Evolutionary conservation across 139 green algal species (phyloP).

Genomic region (Tetraselmis chui): DNA sequence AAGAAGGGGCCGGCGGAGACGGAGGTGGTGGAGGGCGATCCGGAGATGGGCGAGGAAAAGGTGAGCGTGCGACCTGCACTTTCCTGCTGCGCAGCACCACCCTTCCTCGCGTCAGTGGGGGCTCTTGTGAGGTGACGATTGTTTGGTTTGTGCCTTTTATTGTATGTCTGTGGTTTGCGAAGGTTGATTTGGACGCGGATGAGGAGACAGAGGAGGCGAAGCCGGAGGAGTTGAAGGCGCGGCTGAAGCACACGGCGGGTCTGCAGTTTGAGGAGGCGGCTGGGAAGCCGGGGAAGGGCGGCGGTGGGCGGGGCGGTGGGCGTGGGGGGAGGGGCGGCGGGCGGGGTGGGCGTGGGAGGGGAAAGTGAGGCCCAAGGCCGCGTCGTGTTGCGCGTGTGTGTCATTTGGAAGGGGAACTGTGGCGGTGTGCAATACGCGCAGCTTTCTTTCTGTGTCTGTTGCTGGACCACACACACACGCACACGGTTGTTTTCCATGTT

Average conservation of each 20-base stretch:
- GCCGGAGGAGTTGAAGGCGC: constrained; percentile 22
- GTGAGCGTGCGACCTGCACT: constrained; percentile 1
- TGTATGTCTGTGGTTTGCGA: no score
- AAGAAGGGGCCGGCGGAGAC: constrained; percentile 28
- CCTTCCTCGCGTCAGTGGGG: neutral
- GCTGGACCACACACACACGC: no score
- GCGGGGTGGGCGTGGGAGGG: constrained; percentile 2
- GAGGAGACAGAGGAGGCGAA: constrained; percentile 21
- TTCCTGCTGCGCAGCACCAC: neutral
- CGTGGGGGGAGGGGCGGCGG: constrained; percentile 2
- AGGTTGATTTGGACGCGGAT: no score
- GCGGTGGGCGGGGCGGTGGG: neutral
- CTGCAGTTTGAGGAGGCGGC: neutral
- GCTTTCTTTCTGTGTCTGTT: no score
- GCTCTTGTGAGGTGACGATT: neutral
- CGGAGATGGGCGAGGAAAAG: constrained; percentile 16
- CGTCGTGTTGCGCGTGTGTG: no score
- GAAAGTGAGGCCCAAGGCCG: constrained; percentile 15
- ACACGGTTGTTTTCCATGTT: no score
- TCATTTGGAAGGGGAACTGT: no score
- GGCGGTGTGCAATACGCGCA: no score
- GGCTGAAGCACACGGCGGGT: neutral
- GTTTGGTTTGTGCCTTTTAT: constrained; percentile 4
- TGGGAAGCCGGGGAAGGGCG: constrained; percentile 2
- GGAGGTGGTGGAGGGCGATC: constrained; percentile 20